Evolutionary conservation across 345 rosid species (phyloP).

Genomic region (Dovyalis caffra): DNA sequence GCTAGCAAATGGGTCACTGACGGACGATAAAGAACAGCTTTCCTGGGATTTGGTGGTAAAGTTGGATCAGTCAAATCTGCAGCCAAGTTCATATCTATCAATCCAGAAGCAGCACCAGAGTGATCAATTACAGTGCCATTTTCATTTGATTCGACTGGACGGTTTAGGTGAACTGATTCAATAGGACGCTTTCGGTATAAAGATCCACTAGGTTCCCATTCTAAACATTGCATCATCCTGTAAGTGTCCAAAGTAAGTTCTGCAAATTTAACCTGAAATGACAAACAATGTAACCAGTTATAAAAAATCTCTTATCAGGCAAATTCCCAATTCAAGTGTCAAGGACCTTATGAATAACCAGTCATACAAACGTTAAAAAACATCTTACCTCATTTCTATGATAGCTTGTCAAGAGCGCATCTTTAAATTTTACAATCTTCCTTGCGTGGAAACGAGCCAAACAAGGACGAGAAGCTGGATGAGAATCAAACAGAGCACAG

Average conservation of each 20-base stretch:
- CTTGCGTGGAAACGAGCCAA: constrained; percentile 82
- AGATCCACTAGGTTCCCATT: constrained; percentile 92
- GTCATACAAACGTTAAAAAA: neutral
- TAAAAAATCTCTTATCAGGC: neutral
- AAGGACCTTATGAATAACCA: constrained; percentile 7
- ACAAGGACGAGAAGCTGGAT: constrained; percentile 69
- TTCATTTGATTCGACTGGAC: constrained; percentile 49
- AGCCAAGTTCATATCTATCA: constrained; percentile 71
- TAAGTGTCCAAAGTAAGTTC: constrained; percentile 85
- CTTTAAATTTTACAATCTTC: constrained; percentile 73
- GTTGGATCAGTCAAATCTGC: constrained; percentile 74
- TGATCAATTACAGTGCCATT: constrained; percentile 71
- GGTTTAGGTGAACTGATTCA: constrained; percentile 16
- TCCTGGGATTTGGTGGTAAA: constrained; percentile 82
- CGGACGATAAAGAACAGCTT: constrained; percentile 88
- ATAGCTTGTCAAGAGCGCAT: constrained; percentile 81
- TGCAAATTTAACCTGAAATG: constrained; percentile 82
- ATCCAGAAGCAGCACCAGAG: constrained; percentile 78
- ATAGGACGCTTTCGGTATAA: constrained; percentile 53
- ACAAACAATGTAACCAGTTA: constrained; percentile 13
- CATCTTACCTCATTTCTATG: constrained; percentile 71
- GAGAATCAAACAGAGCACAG: constrained; percentile 57
- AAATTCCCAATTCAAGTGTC: constrained; percentile 4
- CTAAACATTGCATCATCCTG: constrained; percentile 94
- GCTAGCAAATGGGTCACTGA: constrained; percentile 81